Evolutionary conservation across 306 rosid genomes (phyloP).

Genomic region (Sechiopsis laciniata): DNA sequence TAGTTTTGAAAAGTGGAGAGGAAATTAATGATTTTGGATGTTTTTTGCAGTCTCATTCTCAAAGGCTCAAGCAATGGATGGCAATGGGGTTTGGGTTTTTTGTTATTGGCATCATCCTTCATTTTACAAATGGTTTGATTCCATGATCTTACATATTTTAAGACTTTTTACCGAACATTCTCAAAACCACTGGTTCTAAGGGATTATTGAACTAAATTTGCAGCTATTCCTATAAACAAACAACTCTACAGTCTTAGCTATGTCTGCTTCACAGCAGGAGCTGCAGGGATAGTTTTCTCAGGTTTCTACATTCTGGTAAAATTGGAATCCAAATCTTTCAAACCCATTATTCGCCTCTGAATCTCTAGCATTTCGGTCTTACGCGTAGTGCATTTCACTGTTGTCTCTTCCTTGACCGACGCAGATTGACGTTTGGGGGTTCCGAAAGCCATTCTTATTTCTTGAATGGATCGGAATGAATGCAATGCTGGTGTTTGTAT

Average conservation of each 20-base stretch:
- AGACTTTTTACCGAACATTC: not conserved
- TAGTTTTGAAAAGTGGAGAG: not conserved
- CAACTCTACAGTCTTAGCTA: slow-evolving; percentile 87
- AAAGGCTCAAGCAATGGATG: slow-evolving; percentile 82
- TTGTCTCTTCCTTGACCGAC: not conserved
- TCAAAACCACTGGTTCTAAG: slow-evolving; percentile 8
- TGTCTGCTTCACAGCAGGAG: slow-evolving; percentile 82
- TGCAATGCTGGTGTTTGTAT: slow-evolving; percentile 81
- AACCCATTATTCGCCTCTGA: not conserved
- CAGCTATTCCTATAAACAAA: slow-evolving; percentile 85
- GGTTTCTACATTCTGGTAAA: slow-evolving; percentile 61
- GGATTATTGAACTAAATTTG: slow-evolving; percentile 18
- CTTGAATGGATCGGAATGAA: slow-evolving; percentile 95
- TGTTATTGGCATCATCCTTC: slow-evolving; percentile 60
- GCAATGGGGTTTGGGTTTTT: slow-evolving; percentile 57
- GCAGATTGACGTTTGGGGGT: slow-evolving; percentile 81
- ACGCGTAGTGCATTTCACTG: not conserved
- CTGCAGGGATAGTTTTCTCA: slow-evolving; percentile 79
- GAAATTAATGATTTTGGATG: not conserved
- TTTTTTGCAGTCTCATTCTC: slow-evolving; percentile 50
- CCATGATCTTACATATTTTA: not conserved
- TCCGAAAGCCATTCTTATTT: slow-evolving; percentile 60
- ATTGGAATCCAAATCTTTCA: not conserved
- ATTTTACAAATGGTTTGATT: slow-evolving; percentile 59
- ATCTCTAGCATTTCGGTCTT: not conserved